phyloP scores from a whole-genome alignment of 331 rosid genomes.

The Malus hybrid region DNA sequence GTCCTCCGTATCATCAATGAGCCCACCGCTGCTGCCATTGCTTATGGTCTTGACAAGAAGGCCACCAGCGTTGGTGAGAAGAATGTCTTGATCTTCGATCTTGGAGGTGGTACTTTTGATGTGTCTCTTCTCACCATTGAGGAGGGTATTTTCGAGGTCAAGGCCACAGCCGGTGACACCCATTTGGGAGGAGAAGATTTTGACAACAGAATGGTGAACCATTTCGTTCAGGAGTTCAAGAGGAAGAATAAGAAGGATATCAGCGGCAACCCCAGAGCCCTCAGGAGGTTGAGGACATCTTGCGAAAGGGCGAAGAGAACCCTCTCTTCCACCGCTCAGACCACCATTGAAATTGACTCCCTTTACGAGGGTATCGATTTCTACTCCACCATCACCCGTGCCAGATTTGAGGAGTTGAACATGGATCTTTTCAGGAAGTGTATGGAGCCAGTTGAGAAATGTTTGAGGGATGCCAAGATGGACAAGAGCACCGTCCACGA shows the following conservation, averaged over 20 bases:
- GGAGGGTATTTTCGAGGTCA: constrained; percentile 71
- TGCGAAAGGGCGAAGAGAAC: constrained; percentile 72
- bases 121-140: constrained; percentile 71
- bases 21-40: constrained; percentile 86
- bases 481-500: constrained; percentile 66
- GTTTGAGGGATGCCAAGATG: constrained; percentile 90
- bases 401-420: constrained; percentile 82
- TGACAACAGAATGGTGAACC: constrained; percentile 73
- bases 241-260: constrained; percentile 75
- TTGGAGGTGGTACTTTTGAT: constrained; percentile 87
- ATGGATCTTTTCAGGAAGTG: constrained; percentile 90
- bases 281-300: constrained; percentile 66
- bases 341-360: constrained; percentile 75
- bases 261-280: constrained; percentile 66
- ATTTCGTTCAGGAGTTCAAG: constrained; percentile 70
- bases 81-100: constrained; percentile 76
- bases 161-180: constrained; percentile 79
- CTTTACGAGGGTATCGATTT: constrained; percentile 71
- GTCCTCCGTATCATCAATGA: constrained; percentile 74
- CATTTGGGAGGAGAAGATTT: constrained; percentile 81
- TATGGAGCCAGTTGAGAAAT: constrained; percentile 89
- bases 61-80: constrained; percentile 86
- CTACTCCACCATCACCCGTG: constrained; percentile 78
- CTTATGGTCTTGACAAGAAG: constrained; percentile 84
- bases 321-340: constrained; percentile 68